Percentiles rank a stretch among this genome's conserved stretches.
Evolutionary conservation across 495 filamentous ascomycete genomes (phyloP).

Genomic region (Aspergillus panamensis): DNA sequence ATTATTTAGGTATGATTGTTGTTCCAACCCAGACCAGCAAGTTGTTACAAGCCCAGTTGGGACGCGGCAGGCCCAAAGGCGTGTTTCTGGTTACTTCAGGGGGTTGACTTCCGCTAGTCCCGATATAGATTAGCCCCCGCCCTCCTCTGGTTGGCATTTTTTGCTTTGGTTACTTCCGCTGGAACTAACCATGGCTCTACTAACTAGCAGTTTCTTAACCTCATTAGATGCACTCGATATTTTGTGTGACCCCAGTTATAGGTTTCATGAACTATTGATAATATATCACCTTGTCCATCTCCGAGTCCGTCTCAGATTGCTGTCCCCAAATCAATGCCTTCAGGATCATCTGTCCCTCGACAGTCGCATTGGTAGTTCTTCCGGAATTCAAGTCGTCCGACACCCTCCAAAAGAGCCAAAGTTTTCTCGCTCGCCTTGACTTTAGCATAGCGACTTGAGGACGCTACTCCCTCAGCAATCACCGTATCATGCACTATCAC

Average conservation of each 20-base stretch:
- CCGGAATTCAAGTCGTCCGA: slow-evolving; percentile 59
- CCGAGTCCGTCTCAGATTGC: slow-evolving; percentile 27
- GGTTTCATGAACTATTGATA: too few species aligned
- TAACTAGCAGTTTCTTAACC: not conserved
- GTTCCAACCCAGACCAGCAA: not conserved
- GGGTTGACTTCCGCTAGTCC: slow-evolving; percentile 10
- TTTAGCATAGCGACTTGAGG: slow-evolving; percentile 68
- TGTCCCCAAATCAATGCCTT: slow-evolving; percentile 32
- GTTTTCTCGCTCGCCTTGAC: slow-evolving; percentile 68
- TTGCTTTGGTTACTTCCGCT: too few species aligned
- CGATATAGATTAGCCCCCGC: not conserved
- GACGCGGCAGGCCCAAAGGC: not conserved
- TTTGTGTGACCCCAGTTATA: too few species aligned
- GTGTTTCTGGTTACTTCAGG: slow-evolving; percentile 18
- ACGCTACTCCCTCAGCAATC: slow-evolving; percentile 57
- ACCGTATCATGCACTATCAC: slow-evolving; percentile 73
- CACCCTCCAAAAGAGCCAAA: slow-evolving; percentile 51
- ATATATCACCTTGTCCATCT: too few species aligned
- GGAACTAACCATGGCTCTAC: not conserved
- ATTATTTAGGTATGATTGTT: not conserved
- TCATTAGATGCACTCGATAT: too few species aligned
- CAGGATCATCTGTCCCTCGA: slow-evolving; percentile 13
- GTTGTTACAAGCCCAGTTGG: not conserved
- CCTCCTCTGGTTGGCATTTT: slow-evolving; percentile 4
- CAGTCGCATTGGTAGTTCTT: slow-evolving; percentile 63